Percentiles rank a stretch among this genome's conserved stretches.
Evolutionary conservation across 345 rosid genomes (phyloP).

Genomic region (Clausena lansium): DNA sequence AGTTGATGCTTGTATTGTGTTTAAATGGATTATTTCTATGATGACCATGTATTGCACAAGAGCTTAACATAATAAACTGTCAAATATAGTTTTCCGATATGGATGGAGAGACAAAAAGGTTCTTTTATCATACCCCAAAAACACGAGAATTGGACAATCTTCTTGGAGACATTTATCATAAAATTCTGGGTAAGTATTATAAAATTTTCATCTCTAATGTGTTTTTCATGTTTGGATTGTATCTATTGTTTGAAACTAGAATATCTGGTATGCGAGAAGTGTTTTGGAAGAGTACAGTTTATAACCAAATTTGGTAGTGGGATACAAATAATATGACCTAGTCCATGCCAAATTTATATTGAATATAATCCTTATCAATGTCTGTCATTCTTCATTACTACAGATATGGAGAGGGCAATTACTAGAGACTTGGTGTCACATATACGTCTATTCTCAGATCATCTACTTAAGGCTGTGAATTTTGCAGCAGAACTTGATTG

Average conservation of each 20-base stretch:
- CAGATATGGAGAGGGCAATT: slow-evolving; percentile 96
- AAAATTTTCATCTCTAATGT: neutral
- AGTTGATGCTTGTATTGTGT: slow-evolving; percentile 26
- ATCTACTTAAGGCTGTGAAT: slow-evolving; percentile 73
- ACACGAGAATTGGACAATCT: slow-evolving; percentile 81
- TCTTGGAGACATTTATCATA: slow-evolving; percentile 95
- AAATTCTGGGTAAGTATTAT: slow-evolving; percentile 60
- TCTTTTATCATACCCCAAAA: slow-evolving; percentile 82
- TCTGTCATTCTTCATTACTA: slow-evolving; percentile 21
- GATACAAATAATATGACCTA: neutral
- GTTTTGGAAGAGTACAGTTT: neutral
- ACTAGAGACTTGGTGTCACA: slow-evolving; percentile 82
- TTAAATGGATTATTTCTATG: neutral
- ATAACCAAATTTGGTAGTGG: neutral
- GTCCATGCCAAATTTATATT: neutral
- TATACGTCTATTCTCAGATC: slow-evolving; percentile 62
- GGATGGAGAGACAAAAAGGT: slow-evolving; percentile 71
- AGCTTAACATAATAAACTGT: slow-evolving; percentile 11
- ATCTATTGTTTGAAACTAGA: neutral
- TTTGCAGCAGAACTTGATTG: slow-evolving; percentile 96
- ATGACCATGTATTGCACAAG: neutral
- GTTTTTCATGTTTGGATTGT: neutral
- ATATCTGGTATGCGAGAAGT: neutral
- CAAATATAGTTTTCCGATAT: slow-evolving; percentile 62
- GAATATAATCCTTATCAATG: slow-evolving; percentile 7